Conservation (phyloP, 2,329 filamentous ascomycete species). For the Xylariaceae sp. region DNA sequence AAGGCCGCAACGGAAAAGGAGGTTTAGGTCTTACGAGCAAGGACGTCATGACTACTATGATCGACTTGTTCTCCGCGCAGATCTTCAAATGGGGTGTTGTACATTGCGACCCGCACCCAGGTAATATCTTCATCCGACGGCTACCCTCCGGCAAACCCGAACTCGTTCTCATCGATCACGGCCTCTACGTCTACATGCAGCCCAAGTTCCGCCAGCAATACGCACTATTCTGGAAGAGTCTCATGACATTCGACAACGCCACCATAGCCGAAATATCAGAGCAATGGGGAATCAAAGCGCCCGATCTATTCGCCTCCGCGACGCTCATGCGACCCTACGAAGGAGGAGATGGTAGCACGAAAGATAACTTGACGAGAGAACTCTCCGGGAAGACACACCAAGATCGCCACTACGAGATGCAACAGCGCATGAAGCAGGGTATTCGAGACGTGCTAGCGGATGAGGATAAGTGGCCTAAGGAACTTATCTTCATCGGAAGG, state of each 20-base stretch:
- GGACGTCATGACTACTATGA: conserved; percentile 94
- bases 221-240: conserved; percentile 84
- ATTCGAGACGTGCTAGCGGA: conserved; percentile 71
- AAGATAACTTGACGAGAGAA: conserved; percentile 63
- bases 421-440: conserved; percentile 72
- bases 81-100: conserved; percentile 97
- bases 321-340: conserved; percentile 89
- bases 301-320: conserved; percentile 87
- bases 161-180: conserved; percentile 94
- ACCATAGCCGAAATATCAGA: conserved; percentile 70
- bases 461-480: conserved; percentile 84
- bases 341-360: conserved; percentile 71
- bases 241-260: conserved; percentile 89
- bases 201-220: conserved; percentile 84
- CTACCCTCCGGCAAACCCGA: conserved; percentile 79
- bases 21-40: conserved; percentile 80
- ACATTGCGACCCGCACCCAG: conserved; percentile 95
- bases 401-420: conserved; percentile 87
- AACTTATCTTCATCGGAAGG: conserved; percentile 87
- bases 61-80: conserved; percentile 93
- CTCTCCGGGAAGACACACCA: conserved; percentile 56
- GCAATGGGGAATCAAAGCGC: conserved; percentile 83
- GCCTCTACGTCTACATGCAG: conserved; percentile 89
- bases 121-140: conserved; percentile 93
- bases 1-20: conserved; percentile 67